phyloP scores from a whole-genome alignment of 306 rosid species.

The Casuarina glauca region DNA sequence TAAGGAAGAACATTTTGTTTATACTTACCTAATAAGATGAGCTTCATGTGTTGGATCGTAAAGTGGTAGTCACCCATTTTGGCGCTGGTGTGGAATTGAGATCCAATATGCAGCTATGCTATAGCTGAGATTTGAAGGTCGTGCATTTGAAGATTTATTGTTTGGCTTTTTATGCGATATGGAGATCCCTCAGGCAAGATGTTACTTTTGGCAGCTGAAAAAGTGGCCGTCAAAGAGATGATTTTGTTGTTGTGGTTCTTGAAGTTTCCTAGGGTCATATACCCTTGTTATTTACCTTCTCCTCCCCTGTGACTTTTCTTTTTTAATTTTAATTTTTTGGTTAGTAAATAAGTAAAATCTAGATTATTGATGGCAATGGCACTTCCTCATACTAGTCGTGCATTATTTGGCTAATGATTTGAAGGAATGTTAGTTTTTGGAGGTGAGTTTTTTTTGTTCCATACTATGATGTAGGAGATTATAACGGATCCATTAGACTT shows the following conservation, averaged over 20 bases:
- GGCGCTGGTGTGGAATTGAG: neutral
- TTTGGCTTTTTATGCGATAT: neutral
- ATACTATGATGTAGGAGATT: neutral
- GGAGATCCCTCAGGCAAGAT: neutral
- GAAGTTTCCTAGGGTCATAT: neutral
- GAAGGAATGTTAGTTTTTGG: neutral
- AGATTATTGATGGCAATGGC: neutral
- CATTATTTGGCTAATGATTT: neutral
- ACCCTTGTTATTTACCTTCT: neutral
- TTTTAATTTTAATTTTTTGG: neutral
- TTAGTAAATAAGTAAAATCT: neutral
- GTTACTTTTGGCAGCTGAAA: neutral
- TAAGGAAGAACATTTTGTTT: neutral
- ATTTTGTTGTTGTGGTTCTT: neutral
- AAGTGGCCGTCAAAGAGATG: neutral
- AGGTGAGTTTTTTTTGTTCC: neutral
- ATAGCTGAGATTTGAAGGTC: neutral
- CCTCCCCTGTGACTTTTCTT: neutral
- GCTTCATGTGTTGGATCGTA: neutral
- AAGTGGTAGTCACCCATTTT: neutral
- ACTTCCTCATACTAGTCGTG: neutral
- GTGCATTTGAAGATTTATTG: neutral
- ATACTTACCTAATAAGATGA: neutral
- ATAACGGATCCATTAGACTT: neutral
- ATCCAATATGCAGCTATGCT: neutral